Percentiles rank a stretch among this genome's conserved stretches.
phyloP scores from a whole-genome alignment of 306 rosid genomes.

The Quercus rubra region DNA sequence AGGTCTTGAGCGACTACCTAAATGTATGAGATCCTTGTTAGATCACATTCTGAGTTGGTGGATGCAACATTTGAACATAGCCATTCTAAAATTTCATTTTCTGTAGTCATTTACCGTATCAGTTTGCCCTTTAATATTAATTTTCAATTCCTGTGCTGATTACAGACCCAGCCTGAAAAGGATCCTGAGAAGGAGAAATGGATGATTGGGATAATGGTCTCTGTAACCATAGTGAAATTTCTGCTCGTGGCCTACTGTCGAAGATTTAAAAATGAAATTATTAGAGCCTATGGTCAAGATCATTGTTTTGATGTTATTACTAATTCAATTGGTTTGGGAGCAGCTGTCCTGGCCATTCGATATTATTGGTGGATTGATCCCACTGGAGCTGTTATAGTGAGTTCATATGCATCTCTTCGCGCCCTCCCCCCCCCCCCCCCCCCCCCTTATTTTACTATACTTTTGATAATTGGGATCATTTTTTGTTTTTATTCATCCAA shows the following conservation, averaged over 20 bases:
- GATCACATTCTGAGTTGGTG: too few relatives aligned
- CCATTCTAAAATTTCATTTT: too few relatives aligned
- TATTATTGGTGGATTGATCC: conserved; percentile 40
- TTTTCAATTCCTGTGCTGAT: too few relatives aligned
- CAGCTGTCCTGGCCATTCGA: conserved; percentile 51
- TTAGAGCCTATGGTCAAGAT: conserved; percentile 71
- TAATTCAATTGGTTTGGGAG: conserved; percentile 74
- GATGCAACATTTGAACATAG: too few relatives aligned
- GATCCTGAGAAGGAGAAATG: conserved; percentile 32
- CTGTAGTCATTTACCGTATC: too few relatives aligned
- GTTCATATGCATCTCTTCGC: background rate
- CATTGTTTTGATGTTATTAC: conserved; percentile 72
- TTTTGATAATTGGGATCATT: too few relatives aligned
- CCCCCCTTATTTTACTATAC: too few relatives aligned
- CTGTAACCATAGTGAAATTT: conserved; percentile 71
- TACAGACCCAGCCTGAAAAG: conserved; percentile 3
- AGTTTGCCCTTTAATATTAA: too few relatives aligned
- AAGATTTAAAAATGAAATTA: conserved; percentile 37
- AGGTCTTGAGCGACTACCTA: too few relatives aligned
- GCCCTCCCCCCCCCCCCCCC: too few relatives aligned
- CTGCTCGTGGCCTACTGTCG: conserved; percentile 55
- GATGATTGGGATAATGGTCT: conserved; percentile 66
- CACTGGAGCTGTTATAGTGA: conserved; percentile 33
- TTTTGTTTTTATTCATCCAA: too few relatives aligned
- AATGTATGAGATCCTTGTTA: too few relatives aligned